A percentile compares a stretch with the other conserved stretches of the same genome.
These are phyloP conservation scores for Aulographum hederae DNA, from an alignment of 2,329 filamentous ascomycete genomes.

Conservation along the genomic window DNA sequence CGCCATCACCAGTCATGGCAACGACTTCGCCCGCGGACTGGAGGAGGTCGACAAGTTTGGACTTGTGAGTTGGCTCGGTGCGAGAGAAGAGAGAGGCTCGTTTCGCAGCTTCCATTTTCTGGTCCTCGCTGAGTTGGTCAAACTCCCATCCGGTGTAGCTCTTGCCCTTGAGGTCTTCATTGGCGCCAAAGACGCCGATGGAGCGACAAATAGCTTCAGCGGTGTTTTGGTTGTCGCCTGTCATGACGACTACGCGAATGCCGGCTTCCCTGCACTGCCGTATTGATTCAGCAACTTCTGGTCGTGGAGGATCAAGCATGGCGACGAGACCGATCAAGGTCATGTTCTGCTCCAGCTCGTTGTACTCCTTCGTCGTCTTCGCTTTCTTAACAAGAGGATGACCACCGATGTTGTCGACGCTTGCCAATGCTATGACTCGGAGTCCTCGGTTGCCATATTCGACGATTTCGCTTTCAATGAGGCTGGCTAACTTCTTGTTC, in stretches of 20 bases:
- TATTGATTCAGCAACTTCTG: constrained; percentile 48
- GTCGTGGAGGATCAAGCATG: constrained; percentile 49
- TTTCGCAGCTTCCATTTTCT: constrained; percentile 61
- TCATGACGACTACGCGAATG: constrained; percentile 30
- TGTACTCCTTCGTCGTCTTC: constrained; percentile 69
- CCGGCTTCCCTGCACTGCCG: constrained; percentile 25
- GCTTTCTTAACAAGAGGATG: constrained; percentile 56
- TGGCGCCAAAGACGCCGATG: constrained; percentile 23
- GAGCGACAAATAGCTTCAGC: constrained; percentile 27
- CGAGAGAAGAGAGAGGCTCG: constrained; percentile 79
- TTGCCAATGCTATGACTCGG: constrained; percentile 85
- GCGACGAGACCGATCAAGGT: constrained; percentile 3
- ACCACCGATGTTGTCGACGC: constrained; percentile 54
- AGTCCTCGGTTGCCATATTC: constrained; percentile 86
- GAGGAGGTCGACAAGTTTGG: constrained; percentile 77
- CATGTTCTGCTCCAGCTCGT: constrained; percentile 71
- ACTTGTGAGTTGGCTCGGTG: constrained; percentile 73
- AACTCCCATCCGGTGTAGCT: constrained; percentile 32
- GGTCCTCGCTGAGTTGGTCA: constrained; percentile 53
- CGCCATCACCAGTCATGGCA: constrained; percentile 79
- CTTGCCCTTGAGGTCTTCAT: constrained; percentile 10
- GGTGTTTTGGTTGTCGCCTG: constrained; percentile 27
- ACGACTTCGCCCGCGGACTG: constrained; percentile 59
- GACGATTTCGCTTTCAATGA: constrained; percentile 63
- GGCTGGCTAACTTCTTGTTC: constrained; percentile 45